Evolutionary conservation across 306 rosid species (phyloP).

Genomic region (Boehmeria nivea): DNA sequence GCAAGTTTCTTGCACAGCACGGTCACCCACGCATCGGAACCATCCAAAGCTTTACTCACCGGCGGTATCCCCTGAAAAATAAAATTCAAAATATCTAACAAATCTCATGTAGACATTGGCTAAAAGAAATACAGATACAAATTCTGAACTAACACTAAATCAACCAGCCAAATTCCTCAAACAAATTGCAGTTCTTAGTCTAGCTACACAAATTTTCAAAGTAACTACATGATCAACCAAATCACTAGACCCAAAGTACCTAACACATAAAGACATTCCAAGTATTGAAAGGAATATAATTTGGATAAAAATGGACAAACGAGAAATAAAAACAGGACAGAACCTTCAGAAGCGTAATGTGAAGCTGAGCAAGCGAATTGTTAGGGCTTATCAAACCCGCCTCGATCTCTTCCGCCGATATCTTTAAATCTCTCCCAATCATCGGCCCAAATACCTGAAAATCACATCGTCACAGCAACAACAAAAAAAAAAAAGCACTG

Average conservation of each 20-base stretch:
- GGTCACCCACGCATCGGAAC: conserved; percentile 75
- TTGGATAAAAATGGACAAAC: background rate
- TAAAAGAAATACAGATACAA: background rate
- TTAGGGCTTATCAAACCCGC: conserved; percentile 58
- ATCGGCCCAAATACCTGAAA: conserved; percentile 67
- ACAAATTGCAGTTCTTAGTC: background rate
- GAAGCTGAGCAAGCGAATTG: conserved; percentile 59
- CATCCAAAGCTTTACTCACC: conserved; percentile 42
- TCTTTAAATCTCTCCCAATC: conserved; percentile 43
- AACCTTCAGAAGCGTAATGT: conserved; percentile 73
- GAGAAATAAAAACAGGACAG: background rate
- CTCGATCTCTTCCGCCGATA: conserved; percentile 73
- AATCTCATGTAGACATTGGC: background rate
- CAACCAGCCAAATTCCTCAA: background rate
- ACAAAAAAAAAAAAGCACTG: too few species aligned
- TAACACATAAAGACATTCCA: background rate
- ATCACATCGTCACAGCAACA: background rate
- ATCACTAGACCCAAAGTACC: background rate
- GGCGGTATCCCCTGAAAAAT: conserved; percentile 76
- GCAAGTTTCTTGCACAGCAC: conserved; percentile 68
- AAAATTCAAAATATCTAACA: conserved; percentile 13
- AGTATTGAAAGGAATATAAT: background rate
- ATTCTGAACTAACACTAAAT: too few species aligned
- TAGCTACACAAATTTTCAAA: too few species aligned
- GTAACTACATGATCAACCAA: background rate